Percentiles rank a stretch among this genome's conserved stretches.
These are phyloP conservation scores for Tulasnella sp. DNA, from an alignment of 768 basidiomycete genomes.

Conservation along the genomic window DNA sequence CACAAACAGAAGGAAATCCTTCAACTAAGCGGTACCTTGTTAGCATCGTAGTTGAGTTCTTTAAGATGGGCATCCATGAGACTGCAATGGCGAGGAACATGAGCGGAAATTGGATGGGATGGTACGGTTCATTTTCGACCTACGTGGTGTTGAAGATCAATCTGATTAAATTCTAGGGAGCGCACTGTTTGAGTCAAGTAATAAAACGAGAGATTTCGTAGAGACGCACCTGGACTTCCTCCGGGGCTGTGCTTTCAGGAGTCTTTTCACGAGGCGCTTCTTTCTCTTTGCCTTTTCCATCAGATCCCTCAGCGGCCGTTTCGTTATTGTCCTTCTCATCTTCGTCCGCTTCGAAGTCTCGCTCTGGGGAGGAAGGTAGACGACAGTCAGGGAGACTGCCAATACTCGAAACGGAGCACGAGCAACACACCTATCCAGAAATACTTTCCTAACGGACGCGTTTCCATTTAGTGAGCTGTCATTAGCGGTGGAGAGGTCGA, in stretches of 20 bases:
- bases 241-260: conserved; percentile 47
- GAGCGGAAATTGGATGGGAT: conserved; percentile 2
- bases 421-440: conserved; percentile 50
- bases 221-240: conserved; percentile 40
- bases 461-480: background rate
- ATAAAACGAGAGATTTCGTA: background rate
- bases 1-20: background rate
- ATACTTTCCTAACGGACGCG: conserved; percentile 52
- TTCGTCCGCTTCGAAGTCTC: conserved; percentile 42
- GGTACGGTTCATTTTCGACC: background rate
- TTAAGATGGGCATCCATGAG: conserved; percentile 54
- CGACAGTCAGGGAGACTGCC: background rate
- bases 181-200: background rate
- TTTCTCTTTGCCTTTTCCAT: conserved; percentile 36
- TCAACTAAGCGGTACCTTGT: conserved; percentile 39
- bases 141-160: conserved; percentile 42
- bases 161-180: conserved; percentile 25
- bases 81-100: conserved; percentile 36
- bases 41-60: conserved; percentile 64
- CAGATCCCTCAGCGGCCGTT: conserved; percentile 36
- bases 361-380: conserved; percentile 41
- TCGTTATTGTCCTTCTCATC: conserved; percentile 32
- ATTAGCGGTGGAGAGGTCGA: conserved; percentile 4
- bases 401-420: background rate
- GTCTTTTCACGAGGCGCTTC: conserved; percentile 41